These are phyloP conservation scores for Rhodotorula graminis DNA, from an alignment of 768 basidiomycete genomes.

Conservation along the genomic window DNA sequence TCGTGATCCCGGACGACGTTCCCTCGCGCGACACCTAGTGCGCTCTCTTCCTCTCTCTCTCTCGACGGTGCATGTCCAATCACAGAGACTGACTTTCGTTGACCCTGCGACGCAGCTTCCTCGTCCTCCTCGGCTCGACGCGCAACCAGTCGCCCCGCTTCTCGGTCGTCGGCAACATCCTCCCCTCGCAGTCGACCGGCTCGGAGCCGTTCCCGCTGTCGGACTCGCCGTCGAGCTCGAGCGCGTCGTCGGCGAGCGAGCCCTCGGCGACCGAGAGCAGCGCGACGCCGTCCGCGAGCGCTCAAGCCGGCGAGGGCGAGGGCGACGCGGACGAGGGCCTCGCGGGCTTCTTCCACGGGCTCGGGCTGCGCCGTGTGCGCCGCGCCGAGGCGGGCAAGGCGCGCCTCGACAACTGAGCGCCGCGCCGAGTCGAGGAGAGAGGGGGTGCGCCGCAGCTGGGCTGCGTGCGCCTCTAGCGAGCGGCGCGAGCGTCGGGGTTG, in stretches of 20 bases:
- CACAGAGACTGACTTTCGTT: neutral
- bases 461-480: neutral
- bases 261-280: neutral
- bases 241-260: neutral
- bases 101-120: slow-evolving; percentile 8
- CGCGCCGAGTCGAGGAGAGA: neutral
- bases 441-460: neutral
- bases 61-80: fast-evolving
- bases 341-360: neutral
- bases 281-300: neutral
- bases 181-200: neutral
- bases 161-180: neutral
- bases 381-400: neutral
- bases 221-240: neutral
- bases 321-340: neutral
- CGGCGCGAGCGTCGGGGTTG: too few species aligned
- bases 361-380: neutral
- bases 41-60: neutral
- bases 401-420: neutral
- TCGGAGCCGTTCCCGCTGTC: too few species aligned
- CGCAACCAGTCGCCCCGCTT: slow-evolving; percentile 2
- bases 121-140: slow-evolving; percentile 25
- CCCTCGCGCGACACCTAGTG: slow-evolving; percentile 5
- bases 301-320: neutral
- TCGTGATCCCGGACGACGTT: slow-evolving; percentile 14